Percentiles rank a stretch among this genome's conserved stretches.
Evolutionary conservation across 208 protist species (phyloP).

Genomic region (Naegleria lovaniensis): DNA sequence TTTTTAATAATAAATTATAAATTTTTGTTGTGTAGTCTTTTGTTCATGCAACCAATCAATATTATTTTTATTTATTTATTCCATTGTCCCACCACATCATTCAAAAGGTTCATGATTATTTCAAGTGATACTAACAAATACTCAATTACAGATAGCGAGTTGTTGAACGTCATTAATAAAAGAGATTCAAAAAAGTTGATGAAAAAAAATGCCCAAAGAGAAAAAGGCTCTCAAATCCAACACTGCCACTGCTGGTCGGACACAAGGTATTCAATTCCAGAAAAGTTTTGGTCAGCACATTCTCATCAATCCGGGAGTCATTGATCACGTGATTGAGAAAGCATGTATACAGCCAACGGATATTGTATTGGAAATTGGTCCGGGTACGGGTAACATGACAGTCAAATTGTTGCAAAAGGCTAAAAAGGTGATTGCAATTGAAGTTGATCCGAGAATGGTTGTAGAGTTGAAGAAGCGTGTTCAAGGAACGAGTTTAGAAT

Average conservation of each 20-base stretch:
- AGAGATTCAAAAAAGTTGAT: too few species aligned
- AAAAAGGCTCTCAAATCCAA: not conserved
- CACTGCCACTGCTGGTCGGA: not conserved
- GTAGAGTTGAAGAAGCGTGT: slow-evolving; percentile 98
- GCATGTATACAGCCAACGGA: slow-evolving; percentile 90
- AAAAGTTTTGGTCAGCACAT: slow-evolving; percentile 98
- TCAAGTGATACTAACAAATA: too few species aligned
- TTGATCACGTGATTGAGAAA: slow-evolving; percentile 94
- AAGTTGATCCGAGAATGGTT: slow-evolving; percentile 98
- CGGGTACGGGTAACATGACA: slow-evolving; percentile 99
- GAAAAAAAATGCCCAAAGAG: not conserved
- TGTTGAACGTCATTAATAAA: too few species aligned
- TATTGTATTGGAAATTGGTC: slow-evolving; percentile 97
- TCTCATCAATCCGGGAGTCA: slow-evolving; percentile 95
- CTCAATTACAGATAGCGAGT: too few species aligned
- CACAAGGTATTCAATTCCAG: slow-evolving; percentile 81
- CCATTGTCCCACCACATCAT: too few species aligned
- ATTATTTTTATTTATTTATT: too few species aligned
- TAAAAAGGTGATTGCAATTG: slow-evolving; percentile 97
- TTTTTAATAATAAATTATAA: too few species aligned
- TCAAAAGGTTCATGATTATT: too few species aligned
- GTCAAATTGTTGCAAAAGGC: slow-evolving; percentile 91
- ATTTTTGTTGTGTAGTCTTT: too few species aligned
- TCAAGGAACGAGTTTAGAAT: slow-evolving; percentile 67
- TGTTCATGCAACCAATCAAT: too few species aligned